Evolutionary conservation across 2,329 filamentous ascomycete species (phyloP).

Genomic region (Colletotrichum lini): DNA sequence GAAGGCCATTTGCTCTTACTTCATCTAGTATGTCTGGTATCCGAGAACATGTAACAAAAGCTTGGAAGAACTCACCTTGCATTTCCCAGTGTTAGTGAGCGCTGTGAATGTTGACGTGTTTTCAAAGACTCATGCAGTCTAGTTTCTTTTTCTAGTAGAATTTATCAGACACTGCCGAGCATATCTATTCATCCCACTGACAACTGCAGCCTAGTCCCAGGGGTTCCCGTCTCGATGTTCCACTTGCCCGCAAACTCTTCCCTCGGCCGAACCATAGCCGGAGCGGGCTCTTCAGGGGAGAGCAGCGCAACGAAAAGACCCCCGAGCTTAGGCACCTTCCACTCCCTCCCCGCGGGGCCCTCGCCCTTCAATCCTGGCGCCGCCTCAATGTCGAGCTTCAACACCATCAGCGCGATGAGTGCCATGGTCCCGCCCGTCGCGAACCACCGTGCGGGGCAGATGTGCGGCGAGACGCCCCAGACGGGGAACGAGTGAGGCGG

Average conservation of each 20-base stretch:
- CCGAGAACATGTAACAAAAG: too few species aligned
- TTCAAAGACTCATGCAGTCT: too few species aligned
- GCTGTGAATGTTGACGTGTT: too few species aligned
- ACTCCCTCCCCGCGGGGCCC: not conserved
- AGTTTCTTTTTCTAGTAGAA: too few species aligned
- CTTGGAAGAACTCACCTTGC: too few species aligned
- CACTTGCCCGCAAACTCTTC: slow-evolving; percentile 16
- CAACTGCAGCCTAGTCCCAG: slow-evolving; percentile 14
- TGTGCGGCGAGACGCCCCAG: slow-evolving; percentile 18
- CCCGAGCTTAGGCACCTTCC: slow-evolving; percentile 2
- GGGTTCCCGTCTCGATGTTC: not conserved
- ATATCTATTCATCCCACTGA: slow-evolving; percentile 1
- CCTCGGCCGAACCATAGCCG: slow-evolving; percentile 2
- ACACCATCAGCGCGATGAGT: slow-evolving; percentile 23
- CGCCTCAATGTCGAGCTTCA: slow-evolving; percentile 19
- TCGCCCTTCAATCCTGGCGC: not conserved
- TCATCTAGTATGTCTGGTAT: too few species aligned
- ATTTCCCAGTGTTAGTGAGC: too few species aligned
- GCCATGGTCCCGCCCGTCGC: slow-evolving; percentile 23
- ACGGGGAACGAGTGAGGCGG: slow-evolving; percentile 22
- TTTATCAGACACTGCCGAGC: not conserved
- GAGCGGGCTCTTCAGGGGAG: slow-evolving; percentile 13
- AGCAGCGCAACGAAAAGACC: not conserved
- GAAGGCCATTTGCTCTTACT: too few species aligned
- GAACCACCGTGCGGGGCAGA: slow-evolving; percentile 32